Base-by-base conservation (phyloP, 2,329 filamentous ascomycete species). In the Anthostomella pinea region DNA sequence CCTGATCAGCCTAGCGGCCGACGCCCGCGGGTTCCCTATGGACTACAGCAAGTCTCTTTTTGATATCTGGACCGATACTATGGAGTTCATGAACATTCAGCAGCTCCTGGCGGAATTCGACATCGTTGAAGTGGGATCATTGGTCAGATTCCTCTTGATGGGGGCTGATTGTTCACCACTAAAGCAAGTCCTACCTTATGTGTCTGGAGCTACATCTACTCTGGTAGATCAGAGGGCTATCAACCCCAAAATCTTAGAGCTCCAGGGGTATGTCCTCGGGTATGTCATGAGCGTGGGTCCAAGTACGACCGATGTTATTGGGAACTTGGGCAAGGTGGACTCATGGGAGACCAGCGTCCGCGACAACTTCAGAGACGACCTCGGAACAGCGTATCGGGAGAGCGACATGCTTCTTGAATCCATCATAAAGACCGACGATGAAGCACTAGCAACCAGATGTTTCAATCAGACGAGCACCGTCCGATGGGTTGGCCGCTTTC, bases 31-130 rank as follows among this genome's bases (percentile, higher is more conserved):
- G 2, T 58, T 58, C 21, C 47, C 53, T 0, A 48, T 58, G 25
- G 54, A 59, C 33, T 58, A 61, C 32, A 17, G 34, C 4, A 59
- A 54, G 38, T 35, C 49, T 2, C 23, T 47, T 2, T 46, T 48
- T 8, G 38, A 57, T 16, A 46, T 60, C 6, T 62, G 52, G 55
- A 46, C 41, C 2, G 52, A 60, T 30, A 50, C 51, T 1, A 53
- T 59, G 37, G 25, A 46, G 16, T 57, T 52, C 32, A 38, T 50
- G 23, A 54, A 50, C 31, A 17, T 14, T 1, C 15, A 25, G 11
- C n/a, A 22, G 6, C 17, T 39, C 11, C 11, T 37, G 5, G n/a
- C 17, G 5, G 26, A 33, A 14, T 23, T 32, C 5, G 35, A 43
- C 11, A 25, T 45, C 11, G 34, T 39, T 3, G 4, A 13, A 2